Percentiles rank a stretch among this genome's conserved stretches.
Conservation (phyloP, 805 yeast species). For the Ogataea ramenticola region DNA sequence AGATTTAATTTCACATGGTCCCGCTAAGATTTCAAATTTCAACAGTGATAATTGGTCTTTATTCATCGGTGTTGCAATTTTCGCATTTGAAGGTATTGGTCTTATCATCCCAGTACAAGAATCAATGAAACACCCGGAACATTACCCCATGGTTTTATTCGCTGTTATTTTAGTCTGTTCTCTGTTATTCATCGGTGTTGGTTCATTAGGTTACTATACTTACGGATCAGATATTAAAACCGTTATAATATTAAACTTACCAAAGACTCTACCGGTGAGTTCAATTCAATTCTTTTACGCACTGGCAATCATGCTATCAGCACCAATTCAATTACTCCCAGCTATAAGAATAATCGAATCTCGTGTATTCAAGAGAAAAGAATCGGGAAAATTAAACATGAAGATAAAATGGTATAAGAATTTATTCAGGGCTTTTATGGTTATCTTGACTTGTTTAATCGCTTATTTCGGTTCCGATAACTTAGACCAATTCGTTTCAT, state of each 20-base stretch:
- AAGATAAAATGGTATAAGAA: slow-evolving; percentile 64
- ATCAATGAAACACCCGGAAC: slow-evolving; percentile 69
- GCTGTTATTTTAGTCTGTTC: slow-evolving; percentile 60
- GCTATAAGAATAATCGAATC: slow-evolving; percentile 70
- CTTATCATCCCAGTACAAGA: slow-evolving; percentile 76
- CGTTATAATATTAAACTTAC: slow-evolving; percentile 64
- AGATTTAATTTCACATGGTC: slow-evolving; percentile 38
- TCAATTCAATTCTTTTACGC: slow-evolving; percentile 67
- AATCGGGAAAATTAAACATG: slow-evolving; percentile 49
- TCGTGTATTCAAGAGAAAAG: slow-evolving; percentile 41
- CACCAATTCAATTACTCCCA: slow-evolving; percentile 77
- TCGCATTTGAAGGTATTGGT: slow-evolving; percentile 87
- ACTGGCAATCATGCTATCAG: slow-evolving; percentile 65
- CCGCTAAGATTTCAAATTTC: slow-evolving; percentile 43
- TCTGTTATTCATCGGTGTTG: slow-evolving; percentile 52
- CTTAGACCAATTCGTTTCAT: slow-evolving; percentile 67
- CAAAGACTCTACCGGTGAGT: slow-evolving; percentile 60
- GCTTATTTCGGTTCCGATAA: slow-evolving; percentile 66
- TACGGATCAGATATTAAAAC: slow-evolving; percentile 61
- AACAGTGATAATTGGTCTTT: slow-evolving; percentile 57
- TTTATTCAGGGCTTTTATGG: slow-evolving; percentile 45
- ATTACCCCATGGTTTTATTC: slow-evolving; percentile 59
- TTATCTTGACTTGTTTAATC: slow-evolving; percentile 43
- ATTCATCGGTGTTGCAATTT: slow-evolving; percentile 77
- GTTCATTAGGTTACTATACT: slow-evolving; percentile 61